Evolutionary conservation across 2,329 filamentous ascomycete genomes (phyloP), one percentile per base, ranked within the genome.

Genomic region (Claviceps cyperi): DNA sequence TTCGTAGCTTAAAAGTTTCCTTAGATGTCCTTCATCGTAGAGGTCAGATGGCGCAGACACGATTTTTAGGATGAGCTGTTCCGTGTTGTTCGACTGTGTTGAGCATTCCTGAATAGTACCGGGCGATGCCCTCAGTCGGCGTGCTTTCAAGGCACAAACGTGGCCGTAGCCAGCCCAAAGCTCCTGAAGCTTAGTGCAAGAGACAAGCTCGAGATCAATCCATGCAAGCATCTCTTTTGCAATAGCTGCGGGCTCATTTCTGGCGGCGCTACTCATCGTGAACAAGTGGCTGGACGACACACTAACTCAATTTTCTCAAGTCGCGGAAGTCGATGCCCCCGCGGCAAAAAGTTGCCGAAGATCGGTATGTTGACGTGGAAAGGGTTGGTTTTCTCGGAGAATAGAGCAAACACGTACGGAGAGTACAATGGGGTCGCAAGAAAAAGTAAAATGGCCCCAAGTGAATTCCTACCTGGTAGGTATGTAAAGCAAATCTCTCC

Each of bases 1-100:
- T 44, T 80, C 70, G 55, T 85, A 85, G 58, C 78, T 83, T 28
- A 84, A 61, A 52, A 84, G 73, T 58, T 85, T 85, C 6, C 81
- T 73, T 0, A 78, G 56, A 54, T 84, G 80, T 0, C 80, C 78
- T 57, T 84, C 80, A 38, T 81, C 74, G 0, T 49, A 44, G 0
- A 48, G 53, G 32, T 52, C 49, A 39, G 61, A 57, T 0, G 78
- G 77, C 6, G 77, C 77, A 0, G 72, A 72, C 39, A 83, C 78
- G 49, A 80, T 68, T 58, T 84, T 84, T 6, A 84, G 62, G 11
- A 84, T 70, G 37, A 80, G 64, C 1, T 67, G 64, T 1, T 59
- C 61, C 14, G 54, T 51, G 36, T 52, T 52, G 37, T 52, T 54
- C 8, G 44, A 24, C 7, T 47, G 17, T 36, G 21, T 21, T 19